Percentiles rank a stretch among this genome's conserved stretches.
These are phyloP conservation scores for Karstenula rhodostoma DNA, from an alignment of 2,329 filamentous ascomycete species.

Conservation along the genomic window DNA sequence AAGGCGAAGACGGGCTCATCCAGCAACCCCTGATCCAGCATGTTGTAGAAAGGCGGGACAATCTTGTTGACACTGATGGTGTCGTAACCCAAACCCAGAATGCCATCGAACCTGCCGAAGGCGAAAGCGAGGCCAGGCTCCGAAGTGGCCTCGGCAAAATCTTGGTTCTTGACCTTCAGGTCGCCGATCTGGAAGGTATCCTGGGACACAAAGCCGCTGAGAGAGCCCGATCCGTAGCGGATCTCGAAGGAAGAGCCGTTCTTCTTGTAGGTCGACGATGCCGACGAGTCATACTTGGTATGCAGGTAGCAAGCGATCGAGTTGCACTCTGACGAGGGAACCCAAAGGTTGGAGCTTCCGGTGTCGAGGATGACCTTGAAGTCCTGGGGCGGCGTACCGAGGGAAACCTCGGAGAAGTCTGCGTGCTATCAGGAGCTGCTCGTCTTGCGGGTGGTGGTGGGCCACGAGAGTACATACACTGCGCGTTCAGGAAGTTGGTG, in stretches of 20 bases:
- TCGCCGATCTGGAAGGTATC: constrained; percentile 89
- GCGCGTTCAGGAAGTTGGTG: constrained; percentile 97
- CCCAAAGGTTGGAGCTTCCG: constrained; percentile 98
- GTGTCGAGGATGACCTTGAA: constrained; percentile 99
- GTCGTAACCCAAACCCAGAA: constrained; percentile 92
- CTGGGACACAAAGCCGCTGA: constrained; percentile 92
- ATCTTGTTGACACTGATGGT: constrained; percentile 97
- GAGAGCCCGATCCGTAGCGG: constrained; percentile 90
- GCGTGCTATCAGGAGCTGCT: constrained; percentile 28
- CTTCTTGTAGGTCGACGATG: constrained; percentile 90
- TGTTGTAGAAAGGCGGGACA: constrained; percentile 93
- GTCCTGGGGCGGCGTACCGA: constrained; percentile 88
- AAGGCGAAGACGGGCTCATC: constrained; percentile 96
- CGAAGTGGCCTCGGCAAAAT: constrained; percentile 94
- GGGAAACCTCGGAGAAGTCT: constrained; percentile 95
- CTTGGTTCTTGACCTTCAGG: constrained; percentile 84
- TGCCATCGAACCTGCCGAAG: constrained; percentile 97
- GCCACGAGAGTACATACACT: constrained; percentile 72
- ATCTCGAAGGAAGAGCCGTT: constrained; percentile 95
- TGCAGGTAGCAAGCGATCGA: constrained; percentile 99
- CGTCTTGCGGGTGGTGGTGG: not conserved
- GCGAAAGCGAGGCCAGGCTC: constrained; percentile 98
- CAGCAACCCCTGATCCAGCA: constrained; percentile 87
- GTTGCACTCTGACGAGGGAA: constrained; percentile 86
- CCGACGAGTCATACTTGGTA: constrained; percentile 91